phyloP scores from a whole-genome alignment of 2,329 filamentous ascomycete species.

The Endocalyx cinctus region DNA sequence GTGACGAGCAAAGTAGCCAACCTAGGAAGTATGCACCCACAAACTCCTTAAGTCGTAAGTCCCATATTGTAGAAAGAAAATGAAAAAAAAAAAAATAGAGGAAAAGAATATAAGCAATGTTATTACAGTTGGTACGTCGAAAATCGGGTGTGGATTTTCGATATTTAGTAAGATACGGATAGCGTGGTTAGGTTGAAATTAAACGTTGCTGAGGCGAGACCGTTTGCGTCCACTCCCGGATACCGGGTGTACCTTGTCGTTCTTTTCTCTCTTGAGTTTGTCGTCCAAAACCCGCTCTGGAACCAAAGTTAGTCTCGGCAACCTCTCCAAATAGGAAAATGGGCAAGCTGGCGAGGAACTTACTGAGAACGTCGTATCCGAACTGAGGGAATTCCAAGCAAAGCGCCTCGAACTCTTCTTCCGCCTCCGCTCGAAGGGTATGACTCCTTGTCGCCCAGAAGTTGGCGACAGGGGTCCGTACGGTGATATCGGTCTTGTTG shows the following conservation, averaged over 20 bases:
- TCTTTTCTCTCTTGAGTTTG: slow-evolving; percentile 60
- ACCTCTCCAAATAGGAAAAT: slow-evolving; percentile 8
- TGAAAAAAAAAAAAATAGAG: too few species aligned
- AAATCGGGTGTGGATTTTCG: too few species aligned
- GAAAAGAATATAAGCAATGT: too few species aligned
- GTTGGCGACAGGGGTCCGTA: slow-evolving; percentile 78
- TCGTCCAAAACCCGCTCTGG: slow-evolving; percentile 60
- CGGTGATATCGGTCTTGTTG: slow-evolving; percentile 60
- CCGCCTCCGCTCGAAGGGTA: slow-evolving; percentile 78
- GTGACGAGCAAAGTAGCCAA: too few species aligned
- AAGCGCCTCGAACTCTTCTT: slow-evolving; percentile 76
- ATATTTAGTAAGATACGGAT: too few species aligned
- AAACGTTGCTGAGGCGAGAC: slow-evolving; percentile 45
- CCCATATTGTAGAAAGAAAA: too few species aligned
- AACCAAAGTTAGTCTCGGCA: too few species aligned
- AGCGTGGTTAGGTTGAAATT: too few species aligned
- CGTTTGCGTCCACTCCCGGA: slow-evolving; percentile 51
- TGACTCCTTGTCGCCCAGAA: slow-evolving; percentile 85
- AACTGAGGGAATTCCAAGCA: slow-evolving; percentile 90
- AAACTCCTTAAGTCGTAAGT: too few species aligned
- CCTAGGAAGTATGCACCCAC: too few species aligned
- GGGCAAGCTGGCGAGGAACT: slow-evolving; percentile 20
- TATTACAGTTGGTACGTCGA: too few species aligned
- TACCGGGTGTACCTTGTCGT: slow-evolving; percentile 53
- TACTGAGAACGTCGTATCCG: slow-evolving; percentile 86